Conservation (phyloP, 768 basidiomycete genomes). For the Candolleomyces eurysporus region DNA sequence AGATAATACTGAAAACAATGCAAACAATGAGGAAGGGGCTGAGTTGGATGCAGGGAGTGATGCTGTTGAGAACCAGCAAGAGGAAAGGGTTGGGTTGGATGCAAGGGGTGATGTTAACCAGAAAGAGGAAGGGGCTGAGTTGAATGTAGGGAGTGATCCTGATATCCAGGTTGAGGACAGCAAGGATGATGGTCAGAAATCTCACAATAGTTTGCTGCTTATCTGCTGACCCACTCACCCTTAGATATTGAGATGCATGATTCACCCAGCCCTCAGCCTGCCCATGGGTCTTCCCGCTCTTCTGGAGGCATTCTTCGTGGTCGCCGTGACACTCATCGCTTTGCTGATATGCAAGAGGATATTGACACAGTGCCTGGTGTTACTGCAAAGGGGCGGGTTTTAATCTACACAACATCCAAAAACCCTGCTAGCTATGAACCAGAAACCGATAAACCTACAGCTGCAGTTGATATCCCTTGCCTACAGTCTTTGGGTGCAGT, state of each 20-base stretch:
- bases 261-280: not conserved
- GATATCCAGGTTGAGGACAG: too few species aligned
- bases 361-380: not conserved
- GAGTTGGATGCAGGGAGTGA: not conserved
- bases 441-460: too few species aligned
- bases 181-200: too few species aligned
- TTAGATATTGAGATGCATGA: not conserved
- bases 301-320: not conserved
- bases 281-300: not conserved
- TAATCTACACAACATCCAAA: not conserved
- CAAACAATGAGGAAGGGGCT: not conserved
- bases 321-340: not conserved
- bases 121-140: not conserved
- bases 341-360: not conserved
- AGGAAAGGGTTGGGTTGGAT: too few species aligned
- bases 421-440: not conserved
- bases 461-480: too few species aligned
- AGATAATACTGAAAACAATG: not conserved
- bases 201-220: too few species aligned
- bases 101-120: too few species aligned
- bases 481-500: not conserved
- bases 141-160: not conserved
- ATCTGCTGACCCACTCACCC: too few species aligned
- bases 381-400: not conserved
- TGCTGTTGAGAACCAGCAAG: not conserved